Percentiles rank a stretch among this genome's conserved stretches.
phyloP scores from a whole-genome alignment of 108 stramenopile genomes.

The Cyclotella atomus region DNA sequence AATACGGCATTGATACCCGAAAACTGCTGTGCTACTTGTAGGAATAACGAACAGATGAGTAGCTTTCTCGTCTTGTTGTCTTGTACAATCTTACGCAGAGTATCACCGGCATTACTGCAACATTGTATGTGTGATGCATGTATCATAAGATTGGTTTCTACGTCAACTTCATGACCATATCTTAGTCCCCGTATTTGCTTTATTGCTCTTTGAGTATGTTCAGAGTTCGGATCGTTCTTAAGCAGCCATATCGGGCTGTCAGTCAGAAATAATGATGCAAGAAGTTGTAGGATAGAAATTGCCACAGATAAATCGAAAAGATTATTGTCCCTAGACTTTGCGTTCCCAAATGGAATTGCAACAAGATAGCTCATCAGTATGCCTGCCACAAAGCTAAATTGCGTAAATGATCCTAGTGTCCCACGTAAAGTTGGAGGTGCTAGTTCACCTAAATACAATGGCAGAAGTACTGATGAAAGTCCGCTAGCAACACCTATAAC shows the following conservation, averaged over 20 bases:
- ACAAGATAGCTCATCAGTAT: conserved; percentile 60
- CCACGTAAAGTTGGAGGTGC: conserved; percentile 78
- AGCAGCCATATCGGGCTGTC: conserved; percentile 54
- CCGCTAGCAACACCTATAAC: conserved; percentile 80
- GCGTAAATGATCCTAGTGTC: conserved; percentile 78
- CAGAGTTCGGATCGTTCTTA: conserved; percentile 67
- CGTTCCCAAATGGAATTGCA: conserved; percentile 46
- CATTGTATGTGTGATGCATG: conserved; percentile 34
- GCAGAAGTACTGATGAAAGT: conserved; percentile 67
- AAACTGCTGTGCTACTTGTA: conserved; percentile 78
- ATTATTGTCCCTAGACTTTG: conserved; percentile 50
- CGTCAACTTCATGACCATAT: conserved; percentile 24
- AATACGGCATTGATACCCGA: conserved; percentile 86
- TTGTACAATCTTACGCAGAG: conserved; percentile 60
- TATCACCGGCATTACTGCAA: conserved; percentile 36
- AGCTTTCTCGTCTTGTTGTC: conserved; percentile 43
- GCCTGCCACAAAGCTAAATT: conserved; percentile 57
- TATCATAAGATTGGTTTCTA: conserved; percentile 34
- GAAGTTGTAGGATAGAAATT: conserved; percentile 57
- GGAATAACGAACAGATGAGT: conserved; percentile 46
- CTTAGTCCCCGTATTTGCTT: conserved; percentile 41
- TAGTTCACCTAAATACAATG: conserved; percentile 83
- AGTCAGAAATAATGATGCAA: conserved; percentile 38
- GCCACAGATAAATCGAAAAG: conserved; percentile 77
- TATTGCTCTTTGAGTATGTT: conserved; percentile 80